Base-by-base conservation (phyloP, 2,329 filamentous ascomycete species). In the Ceratocystis variospora region DNA sequence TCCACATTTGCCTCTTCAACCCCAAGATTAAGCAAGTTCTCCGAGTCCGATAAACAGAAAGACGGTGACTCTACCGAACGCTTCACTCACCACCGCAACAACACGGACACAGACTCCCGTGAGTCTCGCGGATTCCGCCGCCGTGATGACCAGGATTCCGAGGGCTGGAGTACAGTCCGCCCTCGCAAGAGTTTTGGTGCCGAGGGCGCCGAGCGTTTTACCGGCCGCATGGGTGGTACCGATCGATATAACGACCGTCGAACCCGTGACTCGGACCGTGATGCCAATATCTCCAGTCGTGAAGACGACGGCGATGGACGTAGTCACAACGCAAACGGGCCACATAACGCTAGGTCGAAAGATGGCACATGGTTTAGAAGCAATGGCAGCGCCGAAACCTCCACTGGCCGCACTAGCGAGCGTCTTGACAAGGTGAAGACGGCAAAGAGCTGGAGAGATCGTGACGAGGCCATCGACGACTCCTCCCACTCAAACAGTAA, bases 341-440 rank as follows among this genome's bases (percentile, higher is more conserved):
- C 37, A 0, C 46, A 61, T 15, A 61, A 84, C 31, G 77, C 79
- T 67, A 83, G 88, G 72, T 85, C 80, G 69, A 86, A 86, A 75
- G 79, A 85, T 62, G 89, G 86, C 67, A 84, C 85, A n/a, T 95
- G 88, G 91, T 87, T 85, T 73, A 86, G 84, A 72, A 85, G 85
- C 62, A 81, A 79, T 41, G 77, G 74, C 67, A 75, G 72, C 69
- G 73, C 74, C 61, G 72, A 75, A 45, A 74, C 69, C 41, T 71
- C 66, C 25, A 75, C 77, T 28, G 70, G 71, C n/a, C 71, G 71
- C 8, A 73, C 76, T 72, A 79, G 80, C 50, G 81, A 84, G 70
- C 81, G 81, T 59, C 82, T 83, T 67, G 82, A 84, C 69, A 79
- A 79, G 61, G 80, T 68, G 31, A 68, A 68, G 64, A 68, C 66